Base-by-base conservation (phyloP, 495 filamentous ascomycete genomes). In the Trichoderma asperelloides region DNA sequence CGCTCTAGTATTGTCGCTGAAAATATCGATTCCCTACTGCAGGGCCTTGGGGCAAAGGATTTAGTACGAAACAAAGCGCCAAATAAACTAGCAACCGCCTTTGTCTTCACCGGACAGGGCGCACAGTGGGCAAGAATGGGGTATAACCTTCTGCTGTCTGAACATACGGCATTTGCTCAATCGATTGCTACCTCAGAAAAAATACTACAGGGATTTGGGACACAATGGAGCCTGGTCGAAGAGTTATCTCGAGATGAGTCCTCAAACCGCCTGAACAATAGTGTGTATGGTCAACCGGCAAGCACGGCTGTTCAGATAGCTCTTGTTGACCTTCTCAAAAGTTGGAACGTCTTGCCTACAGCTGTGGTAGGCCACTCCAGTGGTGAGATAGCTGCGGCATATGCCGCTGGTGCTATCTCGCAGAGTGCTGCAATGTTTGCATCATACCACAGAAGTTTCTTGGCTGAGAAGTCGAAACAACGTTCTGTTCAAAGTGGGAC, bases 41-140 rank as follows among this genome's bases (percentile, higher is more conserved):
- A 70, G 30, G 21, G 47, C 30, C 40, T 65, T 67, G 25, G 65
- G 55, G 49, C 49, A 55, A 55, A 55, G 49, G 49, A 55, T 7
- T 55, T 55, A 2, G 21, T 9, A 11, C 21, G 16, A 25, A 55
- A 21, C n/a, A 55, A 55, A 25, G 18, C n/a, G 6, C 12, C 57
- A 57, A 60, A 79, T 49, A 69, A 73, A 1, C 74, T 79, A 3
- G 74, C 73, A 28, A 69, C 80, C 40, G 79, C 76, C 3, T 82
- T 82, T 65, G 76, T 82, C 33, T 82, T 80, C 69, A 82, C 80
- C 2, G 80, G 80, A 9, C 80, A 81, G 67, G 80, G 80, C 49
- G 80, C 80, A 37, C 82, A 86, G 67, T 88, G 83, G 84, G 69
- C 78, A 45, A 80, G 78, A 23, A 88, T 88, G 86, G 85, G 85